Conservation (phyloP, 164 flowering plant species). For the Dillenia turbinata region DNA sequence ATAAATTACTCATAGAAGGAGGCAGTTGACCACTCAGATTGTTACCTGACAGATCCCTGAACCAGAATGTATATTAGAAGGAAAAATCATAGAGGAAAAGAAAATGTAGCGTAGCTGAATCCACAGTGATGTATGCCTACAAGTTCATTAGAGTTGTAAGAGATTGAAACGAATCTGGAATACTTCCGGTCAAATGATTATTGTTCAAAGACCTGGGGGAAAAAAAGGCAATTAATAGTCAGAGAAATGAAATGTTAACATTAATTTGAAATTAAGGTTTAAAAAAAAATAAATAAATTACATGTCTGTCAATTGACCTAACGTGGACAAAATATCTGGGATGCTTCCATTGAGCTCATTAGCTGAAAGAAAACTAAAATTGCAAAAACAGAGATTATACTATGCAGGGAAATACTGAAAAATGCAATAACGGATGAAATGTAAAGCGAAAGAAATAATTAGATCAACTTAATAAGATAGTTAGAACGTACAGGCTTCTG, state of each 20-base stretch:
- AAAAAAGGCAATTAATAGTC: conserved; percentile 1
- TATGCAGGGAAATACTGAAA: too few species aligned
- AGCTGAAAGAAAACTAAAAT: conserved; percentile 39
- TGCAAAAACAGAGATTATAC: too few species aligned
- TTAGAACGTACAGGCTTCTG: conserved; percentile 31
- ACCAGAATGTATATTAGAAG: conserved; percentile 1
- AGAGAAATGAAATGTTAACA: background rate
- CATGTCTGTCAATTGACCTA: conserved; percentile 35
- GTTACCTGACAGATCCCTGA: conserved; percentile 57
- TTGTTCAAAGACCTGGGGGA: conserved; percentile 46
- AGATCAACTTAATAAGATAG: background rate
- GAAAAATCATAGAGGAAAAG: background rate
- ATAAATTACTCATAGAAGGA: conserved; percentile 43
- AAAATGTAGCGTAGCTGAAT: background rate
- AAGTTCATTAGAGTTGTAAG: conserved; percentile 29
- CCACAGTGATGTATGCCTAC: conserved; percentile 23
- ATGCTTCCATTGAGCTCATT: conserved; percentile 54
- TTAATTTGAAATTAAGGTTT: background rate
- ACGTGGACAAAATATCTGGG: conserved; percentile 30
- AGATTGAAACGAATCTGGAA: conserved; percentile 53
- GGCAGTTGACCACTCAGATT: conserved; percentile 50
- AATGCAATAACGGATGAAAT: too few species aligned
- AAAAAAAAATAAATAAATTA: conserved; percentile 32
- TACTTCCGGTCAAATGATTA: conserved; percentile 44
- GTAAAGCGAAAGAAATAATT: too few species aligned